Conservation (phyloP, 495 filamentous ascomycete species). For the Elaphomyces granulatus region DNA sequence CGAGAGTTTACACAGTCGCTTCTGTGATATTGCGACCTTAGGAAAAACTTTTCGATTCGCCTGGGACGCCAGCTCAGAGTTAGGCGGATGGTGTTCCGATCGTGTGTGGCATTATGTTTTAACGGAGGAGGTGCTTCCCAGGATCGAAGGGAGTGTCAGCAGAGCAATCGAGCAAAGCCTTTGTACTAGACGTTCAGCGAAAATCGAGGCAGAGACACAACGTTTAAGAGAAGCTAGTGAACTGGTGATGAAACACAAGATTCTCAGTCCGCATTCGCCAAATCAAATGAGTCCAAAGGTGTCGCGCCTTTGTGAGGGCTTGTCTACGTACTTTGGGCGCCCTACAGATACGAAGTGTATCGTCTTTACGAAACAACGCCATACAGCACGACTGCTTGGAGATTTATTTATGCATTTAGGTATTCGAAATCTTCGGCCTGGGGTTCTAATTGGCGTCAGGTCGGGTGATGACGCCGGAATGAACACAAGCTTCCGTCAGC, state of each 20-base stretch:
- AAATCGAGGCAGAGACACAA: conserved; percentile 26
- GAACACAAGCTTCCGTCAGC: conserved; percentile 53
- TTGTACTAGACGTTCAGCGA: conserved; percentile 5
- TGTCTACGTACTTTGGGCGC: conserved; percentile 42
- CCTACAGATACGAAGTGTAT: conserved; percentile 58
- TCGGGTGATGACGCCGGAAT: conserved; percentile 35
- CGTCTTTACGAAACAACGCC: conserved; percentile 67
- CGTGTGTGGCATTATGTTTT: conserved; percentile 62
- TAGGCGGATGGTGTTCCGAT: conserved; percentile 84
- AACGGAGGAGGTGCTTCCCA: conserved; percentile 45
- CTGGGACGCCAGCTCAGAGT: conserved; percentile 43
- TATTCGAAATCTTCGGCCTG: conserved; percentile 47
- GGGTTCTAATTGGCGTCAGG: conserved; percentile 48
- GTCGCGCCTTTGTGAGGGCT: conserved; percentile 38
- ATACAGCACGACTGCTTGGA: conserved; percentile 58
- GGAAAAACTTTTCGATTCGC: conserved; percentile 43
- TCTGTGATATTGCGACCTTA: conserved; percentile 44
- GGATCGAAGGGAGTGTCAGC: conserved; percentile 44
- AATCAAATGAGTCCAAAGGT: conserved; percentile 58
- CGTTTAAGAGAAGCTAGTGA: conserved; percentile 45
- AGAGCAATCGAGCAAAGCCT: conserved; percentile 14
- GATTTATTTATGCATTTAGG: conserved; percentile 46
- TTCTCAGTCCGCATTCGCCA: conserved; percentile 23
- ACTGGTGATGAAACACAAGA: conserved; percentile 36
- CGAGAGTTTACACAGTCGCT: conserved; percentile 36